These are phyloP conservation scores for Aspergillus amoenus DNA, from an alignment of 2,329 filamentous ascomycete species.

Conservation along the genomic window DNA sequence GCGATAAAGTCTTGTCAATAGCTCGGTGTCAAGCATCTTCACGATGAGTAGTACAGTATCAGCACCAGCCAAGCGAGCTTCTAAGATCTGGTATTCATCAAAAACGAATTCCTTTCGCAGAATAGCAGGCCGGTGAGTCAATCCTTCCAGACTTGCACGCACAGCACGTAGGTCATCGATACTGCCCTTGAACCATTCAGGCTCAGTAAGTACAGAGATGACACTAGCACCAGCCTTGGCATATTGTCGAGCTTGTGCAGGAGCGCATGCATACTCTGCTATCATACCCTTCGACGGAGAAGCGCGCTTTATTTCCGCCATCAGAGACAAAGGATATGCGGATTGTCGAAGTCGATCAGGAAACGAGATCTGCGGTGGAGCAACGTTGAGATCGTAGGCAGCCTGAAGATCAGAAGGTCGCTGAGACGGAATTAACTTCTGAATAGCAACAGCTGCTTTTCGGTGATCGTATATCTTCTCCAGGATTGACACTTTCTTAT, in stretches of 20 bases:
- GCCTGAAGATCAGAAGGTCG: slow-evolving; percentile 80
- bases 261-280: slow-evolving; percentile 80
- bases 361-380: slow-evolving; percentile 80
- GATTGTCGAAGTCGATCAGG: slow-evolving; percentile 76
- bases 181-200: slow-evolving; percentile 98
- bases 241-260: slow-evolving; percentile 86
- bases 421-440: slow-evolving; percentile 83
- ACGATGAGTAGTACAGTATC: slow-evolving; percentile 95
- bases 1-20: slow-evolving; percentile 75
- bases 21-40: slow-evolving; percentile 84
- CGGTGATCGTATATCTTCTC: slow-evolving; percentile 87
- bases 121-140: slow-evolving; percentile 89
- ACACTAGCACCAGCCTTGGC: slow-evolving; percentile 92
- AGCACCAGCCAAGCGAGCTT: slow-evolving; percentile 87
- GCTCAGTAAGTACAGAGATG: slow-evolving; percentile 97
- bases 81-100: slow-evolving; percentile 96
- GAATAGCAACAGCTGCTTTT: slow-evolving; percentile 70
- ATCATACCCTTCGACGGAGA: slow-evolving; percentile 97
- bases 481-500: slow-evolving; percentile 79
- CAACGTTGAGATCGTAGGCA: slow-evolving; percentile 78
- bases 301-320: slow-evolving; percentile 96
- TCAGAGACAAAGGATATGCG: slow-evolving; percentile 83
- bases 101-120: slow-evolving; percentile 97
- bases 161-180: slow-evolving; percentile 90
- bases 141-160: slow-evolving; percentile 80